Evolutionary conservation across 2,329 filamentous ascomycete genomes (phyloP), one percentile per base, ranked within the genome.

Genomic region (Magnaporthiopsis rhizophila): DNA sequence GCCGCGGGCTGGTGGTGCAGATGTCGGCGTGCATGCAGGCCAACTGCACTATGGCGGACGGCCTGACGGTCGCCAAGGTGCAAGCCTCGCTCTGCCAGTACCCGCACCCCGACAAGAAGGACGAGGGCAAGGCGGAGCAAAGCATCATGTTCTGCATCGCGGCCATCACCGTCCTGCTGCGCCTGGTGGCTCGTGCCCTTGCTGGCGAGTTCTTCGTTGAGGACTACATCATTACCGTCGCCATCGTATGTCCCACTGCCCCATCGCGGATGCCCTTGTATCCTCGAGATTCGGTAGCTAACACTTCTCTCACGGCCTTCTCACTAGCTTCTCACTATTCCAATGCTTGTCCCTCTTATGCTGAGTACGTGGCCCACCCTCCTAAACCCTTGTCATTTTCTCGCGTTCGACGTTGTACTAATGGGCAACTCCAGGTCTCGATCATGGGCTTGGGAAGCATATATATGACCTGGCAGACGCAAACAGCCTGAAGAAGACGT

Each of bases 391-490:
- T 3, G 3, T 30, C n/a, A n/a, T n/a, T 34, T 9, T 9, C 8
- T 34, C 5, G 26, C 4, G 15, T 13, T 24, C 56, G 56, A 13
- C n/a, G n/a, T 3, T 30, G 13, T 58, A n/a, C n/a, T 24, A n/a
- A 58, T 9, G n/a, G 6, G 56, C 11, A 53, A 21, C 18, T 3
- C 38, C 38, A 45, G 38, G n/a, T 34, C 58, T 56, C n/a, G 15
- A 58, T 9, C 60, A 66, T 11, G 66, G 66, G 18, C 63, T 68
- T 24, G 65, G 66, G 15, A 64, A 53, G 8, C 66, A 68, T 28
- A 13, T 65, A 6, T 67, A 66, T 59, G 65, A 66, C 38, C 65
- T 68, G 8, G 34, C 59, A 6, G 62, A 68, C 45, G 66, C 64
- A 45, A 45, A 45, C 15, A 45, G 38, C 38, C 38, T 45, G 15